Conservation (phyloP, 805 yeast genomes). For the Myxozyma geophila region DNA sequence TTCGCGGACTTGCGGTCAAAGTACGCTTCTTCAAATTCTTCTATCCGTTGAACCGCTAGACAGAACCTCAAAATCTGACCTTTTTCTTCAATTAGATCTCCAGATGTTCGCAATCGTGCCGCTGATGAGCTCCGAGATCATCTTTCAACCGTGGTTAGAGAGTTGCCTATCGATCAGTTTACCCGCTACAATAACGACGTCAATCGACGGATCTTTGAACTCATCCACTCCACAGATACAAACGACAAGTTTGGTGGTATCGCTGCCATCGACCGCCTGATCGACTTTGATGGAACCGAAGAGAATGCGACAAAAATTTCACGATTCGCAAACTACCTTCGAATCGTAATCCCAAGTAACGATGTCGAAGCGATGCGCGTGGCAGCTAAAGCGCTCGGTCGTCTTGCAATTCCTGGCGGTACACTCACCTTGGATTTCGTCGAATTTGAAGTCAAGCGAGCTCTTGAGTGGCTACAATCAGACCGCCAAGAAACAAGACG, state of each 20-base stretch:
- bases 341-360: conserved; percentile 77
- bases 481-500: conserved; percentile 73
- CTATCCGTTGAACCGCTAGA: no score
- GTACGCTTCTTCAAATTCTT: conserved; percentile 33
- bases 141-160: conserved; percentile 74
- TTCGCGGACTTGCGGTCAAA: conserved; percentile 53
- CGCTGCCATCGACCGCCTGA: conserved; percentile 84
- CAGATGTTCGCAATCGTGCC: conserved; percentile 48
- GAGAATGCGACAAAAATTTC: conserved; percentile 89
- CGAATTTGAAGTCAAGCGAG: conserved; percentile 85
- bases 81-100: conserved; percentile 8
- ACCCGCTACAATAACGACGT: conserved; percentile 81
- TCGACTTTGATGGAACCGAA: conserved; percentile 79
- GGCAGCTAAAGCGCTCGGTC: conserved; percentile 87
- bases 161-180: conserved; percentile 78
- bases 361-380: conserved; percentile 83
- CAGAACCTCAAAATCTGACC: background rate
- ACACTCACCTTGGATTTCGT: conserved; percentile 89
- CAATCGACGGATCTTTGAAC: conserved; percentile 83
- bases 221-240: conserved; percentile 74
- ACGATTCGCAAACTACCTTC: conserved; percentile 84
- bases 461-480: conserved; percentile 89
- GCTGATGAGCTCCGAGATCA: conserved; percentile 74
- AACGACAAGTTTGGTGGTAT: conserved; percentile 85
- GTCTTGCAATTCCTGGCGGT: conserved; percentile 86